Conservation (phyloP, 1,284 basidiomycete species). For the Gymnopus androsaceus region DNA sequence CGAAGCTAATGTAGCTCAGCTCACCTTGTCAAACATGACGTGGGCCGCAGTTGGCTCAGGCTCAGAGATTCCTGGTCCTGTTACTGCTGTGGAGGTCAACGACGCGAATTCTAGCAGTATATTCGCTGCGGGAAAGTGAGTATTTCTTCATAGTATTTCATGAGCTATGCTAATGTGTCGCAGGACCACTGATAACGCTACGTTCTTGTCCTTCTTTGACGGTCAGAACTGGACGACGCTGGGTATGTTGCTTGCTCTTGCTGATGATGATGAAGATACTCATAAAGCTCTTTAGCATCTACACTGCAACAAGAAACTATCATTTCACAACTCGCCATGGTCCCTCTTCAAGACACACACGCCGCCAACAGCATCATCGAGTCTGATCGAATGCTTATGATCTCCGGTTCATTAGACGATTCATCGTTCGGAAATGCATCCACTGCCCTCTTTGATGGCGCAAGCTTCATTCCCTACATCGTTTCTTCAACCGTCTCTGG, state of each 20-base stretch:
- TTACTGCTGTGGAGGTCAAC: constrained; percentile 87
- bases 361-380: constrained; percentile 72
- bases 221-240: constrained; percentile 73
- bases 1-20: constrained; percentile 71
- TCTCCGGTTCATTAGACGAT: constrained; percentile 81
- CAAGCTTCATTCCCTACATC: constrained; percentile 83
- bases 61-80: constrained; percentile 80
- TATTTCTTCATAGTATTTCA: constrained; percentile 10
- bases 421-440: constrained; percentile 78
- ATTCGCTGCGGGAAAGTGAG: constrained; percentile 86
- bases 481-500: constrained; percentile 71
- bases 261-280: background rate
- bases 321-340: constrained; percentile 86
- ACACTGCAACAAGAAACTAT: constrained; percentile 55
- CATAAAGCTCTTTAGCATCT: constrained; percentile 42
- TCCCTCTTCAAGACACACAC: constrained; percentile 82
- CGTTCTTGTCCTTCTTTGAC: constrained; percentile 80
- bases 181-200: constrained; percentile 57
- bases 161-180: background rate
- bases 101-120: constrained; percentile 80
- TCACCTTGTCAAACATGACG: constrained; percentile 64
- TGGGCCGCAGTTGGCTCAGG: constrained; percentile 77
- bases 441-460: constrained; percentile 86
- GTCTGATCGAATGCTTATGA: constrained; percentile 86
- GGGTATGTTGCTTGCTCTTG: constrained; percentile 39